Evolutionary conservation across 2,329 filamentous ascomycete genomes (phyloP).

Genomic region (Phyllosticta citrichinensis): DNA sequence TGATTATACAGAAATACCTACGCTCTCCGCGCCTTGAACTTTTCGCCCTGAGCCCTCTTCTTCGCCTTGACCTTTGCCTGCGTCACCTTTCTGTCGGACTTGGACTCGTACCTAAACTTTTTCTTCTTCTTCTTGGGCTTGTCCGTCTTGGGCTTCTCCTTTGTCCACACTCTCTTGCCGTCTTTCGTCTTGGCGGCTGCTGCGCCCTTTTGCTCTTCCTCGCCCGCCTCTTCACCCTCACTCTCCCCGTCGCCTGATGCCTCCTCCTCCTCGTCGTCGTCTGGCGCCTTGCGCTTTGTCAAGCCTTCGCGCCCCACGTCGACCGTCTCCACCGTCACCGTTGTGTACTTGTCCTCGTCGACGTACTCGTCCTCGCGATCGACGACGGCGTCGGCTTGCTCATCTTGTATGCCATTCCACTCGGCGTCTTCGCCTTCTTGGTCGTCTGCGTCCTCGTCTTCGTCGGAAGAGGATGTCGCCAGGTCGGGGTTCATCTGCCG

Average conservation of each 20-base stretch:
- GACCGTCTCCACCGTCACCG: slow-evolving; percentile 86
- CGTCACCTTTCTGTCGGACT: slow-evolving; percentile 61
- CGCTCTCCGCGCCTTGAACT: slow-evolving; percentile 34
- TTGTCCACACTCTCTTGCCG: slow-evolving; percentile 40
- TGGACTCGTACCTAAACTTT: slow-evolving; percentile 88
- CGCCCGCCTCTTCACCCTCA: slow-evolving; percentile 15
- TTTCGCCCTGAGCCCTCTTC: slow-evolving; percentile 58
- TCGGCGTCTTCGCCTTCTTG: slow-evolving; percentile 35
- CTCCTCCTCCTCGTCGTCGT: slow-evolving; percentile 24
- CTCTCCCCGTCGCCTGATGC: slow-evolving; percentile 13
- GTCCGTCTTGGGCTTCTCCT: slow-evolving; percentile 39
- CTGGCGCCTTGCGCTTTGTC: slow-evolving; percentile 42
- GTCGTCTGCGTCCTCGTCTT: slow-evolving; percentile 23
- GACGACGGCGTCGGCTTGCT: slow-evolving; percentile 43
- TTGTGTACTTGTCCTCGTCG: slow-evolving; percentile 92
- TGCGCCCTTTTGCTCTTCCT: slow-evolving; percentile 25
- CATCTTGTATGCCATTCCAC: slow-evolving; percentile 51
- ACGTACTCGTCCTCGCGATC: slow-evolving; percentile 89
- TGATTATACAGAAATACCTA: not conserved
- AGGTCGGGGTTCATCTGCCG: slow-evolving; percentile 44
- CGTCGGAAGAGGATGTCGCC: slow-evolving; percentile 18
- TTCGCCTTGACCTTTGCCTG: slow-evolving; percentile 54
- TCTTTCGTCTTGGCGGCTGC: slow-evolving; percentile 30
- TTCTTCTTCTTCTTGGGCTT: slow-evolving; percentile 69
- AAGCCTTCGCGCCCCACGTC: slow-evolving; percentile 67